Evolutionary conservation across 805 yeast genomes (phyloP).

Genomic region (Yueomyces sinensis): DNA sequence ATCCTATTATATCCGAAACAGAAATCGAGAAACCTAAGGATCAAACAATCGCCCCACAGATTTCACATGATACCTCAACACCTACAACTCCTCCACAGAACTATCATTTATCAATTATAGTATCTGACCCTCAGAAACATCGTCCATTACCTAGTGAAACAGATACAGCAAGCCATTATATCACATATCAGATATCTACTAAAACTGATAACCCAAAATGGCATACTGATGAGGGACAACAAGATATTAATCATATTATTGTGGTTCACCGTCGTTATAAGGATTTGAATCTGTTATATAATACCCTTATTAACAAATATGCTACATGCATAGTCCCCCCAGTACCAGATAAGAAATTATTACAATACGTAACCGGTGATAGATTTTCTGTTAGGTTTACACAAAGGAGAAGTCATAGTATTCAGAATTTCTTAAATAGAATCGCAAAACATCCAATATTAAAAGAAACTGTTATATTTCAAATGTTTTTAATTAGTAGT

Average conservation of each 20-base stretch:
- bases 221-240: background rate
- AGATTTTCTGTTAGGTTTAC: slow-evolving; percentile 81
- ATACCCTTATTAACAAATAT: slow-evolving; percentile 59
- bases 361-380: slow-evolving; percentile 90
- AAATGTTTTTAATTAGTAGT: slow-evolving; percentile 17
- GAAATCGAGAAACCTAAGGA: too few relatives aligned
- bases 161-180: slow-evolving; percentile 8
- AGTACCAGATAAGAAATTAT: slow-evolving; percentile 79
- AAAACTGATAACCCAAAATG: slow-evolving; percentile 19
- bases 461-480: slow-evolving; percentile 48
- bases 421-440: slow-evolving; percentile 62
- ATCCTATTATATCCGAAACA: too few relatives aligned
- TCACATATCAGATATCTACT: slow-evolving; percentile 22
- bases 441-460: slow-evolving; percentile 63
- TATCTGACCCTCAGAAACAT: slow-evolving; percentile 23
- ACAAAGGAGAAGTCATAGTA: slow-evolving; percentile 63
- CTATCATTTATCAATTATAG: slow-evolving; percentile 7
- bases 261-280: slow-evolving; percentile 55
- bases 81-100: too few relatives aligned
- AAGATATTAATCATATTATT: slow-evolving; percentile 7
- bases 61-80: too few relatives aligned
- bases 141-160: background rate
- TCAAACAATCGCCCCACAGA: too few relatives aligned
- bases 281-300: slow-evolving; percentile 71
- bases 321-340: slow-evolving; percentile 89